These are phyloP conservation scores for Claviceps purpurea DNA, from an alignment of 2,329 filamentous ascomycete genomes.

Conservation along the genomic window DNA sequence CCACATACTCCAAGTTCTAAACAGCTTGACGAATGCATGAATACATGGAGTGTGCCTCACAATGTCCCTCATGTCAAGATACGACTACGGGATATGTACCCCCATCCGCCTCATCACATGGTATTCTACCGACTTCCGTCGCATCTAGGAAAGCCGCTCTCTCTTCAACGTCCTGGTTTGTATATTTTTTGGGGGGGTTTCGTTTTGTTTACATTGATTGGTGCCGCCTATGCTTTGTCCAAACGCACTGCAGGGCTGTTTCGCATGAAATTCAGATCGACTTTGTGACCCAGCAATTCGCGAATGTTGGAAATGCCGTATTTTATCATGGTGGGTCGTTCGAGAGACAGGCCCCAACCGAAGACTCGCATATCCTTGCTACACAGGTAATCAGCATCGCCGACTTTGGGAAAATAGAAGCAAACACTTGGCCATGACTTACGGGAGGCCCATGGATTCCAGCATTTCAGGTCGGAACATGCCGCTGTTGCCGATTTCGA, in stretches of 20 bases:
- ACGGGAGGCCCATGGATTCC: slow-evolving; percentile 79
- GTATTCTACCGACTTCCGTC: no score
- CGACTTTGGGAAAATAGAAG: not conserved
- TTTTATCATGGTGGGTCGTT: slow-evolving; percentile 97
- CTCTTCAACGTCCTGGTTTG: no score
- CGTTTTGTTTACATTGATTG: no score
- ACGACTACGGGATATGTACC: no score
- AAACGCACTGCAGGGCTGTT: slow-evolving; percentile 81
- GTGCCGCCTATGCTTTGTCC: slow-evolving; percentile 54
- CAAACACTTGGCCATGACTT: not conserved
- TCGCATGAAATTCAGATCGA: slow-evolving; percentile 86
- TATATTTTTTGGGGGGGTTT: no score
- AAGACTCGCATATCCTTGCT: slow-evolving; percentile 77
- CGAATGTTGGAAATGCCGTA: slow-evolving; percentile 82
- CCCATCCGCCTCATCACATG: no score
- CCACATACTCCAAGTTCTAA: no score
- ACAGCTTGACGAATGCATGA: no score
- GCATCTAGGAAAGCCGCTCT: no score
- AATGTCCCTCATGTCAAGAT: no score
- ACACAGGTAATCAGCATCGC: not conserved
- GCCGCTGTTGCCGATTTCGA: slow-evolving; percentile 95
- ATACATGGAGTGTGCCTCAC: no score
- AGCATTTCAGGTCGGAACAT: slow-evolving; percentile 99
- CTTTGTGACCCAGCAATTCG: slow-evolving; percentile 87
- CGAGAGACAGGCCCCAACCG: slow-evolving; percentile 82